Evolutionary conservation across 2,329 filamentous ascomycete genomes (phyloP).

Genomic region (Pseudogymnoascus sp.): DNA sequence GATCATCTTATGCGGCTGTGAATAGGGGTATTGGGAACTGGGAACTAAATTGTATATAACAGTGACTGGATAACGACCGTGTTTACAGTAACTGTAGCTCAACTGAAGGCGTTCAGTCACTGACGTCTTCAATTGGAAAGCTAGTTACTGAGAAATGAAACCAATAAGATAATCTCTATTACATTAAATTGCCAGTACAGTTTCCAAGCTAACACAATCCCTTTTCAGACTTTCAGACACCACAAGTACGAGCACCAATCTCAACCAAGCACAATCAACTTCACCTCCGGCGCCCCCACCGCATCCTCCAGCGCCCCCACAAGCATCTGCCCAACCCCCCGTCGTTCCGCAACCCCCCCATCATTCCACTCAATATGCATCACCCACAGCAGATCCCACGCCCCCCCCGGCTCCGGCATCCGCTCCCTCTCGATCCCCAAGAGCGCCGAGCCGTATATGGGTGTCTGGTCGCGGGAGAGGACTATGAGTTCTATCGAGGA

Average conservation of each 20-base stretch:
- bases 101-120: background rate
- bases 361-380: background rate
- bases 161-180: background rate
- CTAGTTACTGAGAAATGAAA: background rate
- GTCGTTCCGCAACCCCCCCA: background rate
- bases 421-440: background rate
- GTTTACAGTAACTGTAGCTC: background rate
- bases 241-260: background rate
- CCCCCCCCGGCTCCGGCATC: background rate
- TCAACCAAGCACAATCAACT: background rate
- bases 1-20: background rate
- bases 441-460: background rate
- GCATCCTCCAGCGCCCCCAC: background rate
- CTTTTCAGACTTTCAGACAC: background rate
- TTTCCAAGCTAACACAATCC: background rate
- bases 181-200: background rate
- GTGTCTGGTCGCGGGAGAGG: background rate
- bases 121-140: background rate
- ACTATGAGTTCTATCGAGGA: background rate
- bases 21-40: background rate
- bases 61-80: background rate
- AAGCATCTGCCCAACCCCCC: background rate
- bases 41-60: background rate
- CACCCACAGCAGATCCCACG: background rate
- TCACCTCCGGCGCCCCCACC: background rate